Conservation (phyloP, 2,329 filamentous ascomycete species). For the Magnaporthales sp. region DNA sequence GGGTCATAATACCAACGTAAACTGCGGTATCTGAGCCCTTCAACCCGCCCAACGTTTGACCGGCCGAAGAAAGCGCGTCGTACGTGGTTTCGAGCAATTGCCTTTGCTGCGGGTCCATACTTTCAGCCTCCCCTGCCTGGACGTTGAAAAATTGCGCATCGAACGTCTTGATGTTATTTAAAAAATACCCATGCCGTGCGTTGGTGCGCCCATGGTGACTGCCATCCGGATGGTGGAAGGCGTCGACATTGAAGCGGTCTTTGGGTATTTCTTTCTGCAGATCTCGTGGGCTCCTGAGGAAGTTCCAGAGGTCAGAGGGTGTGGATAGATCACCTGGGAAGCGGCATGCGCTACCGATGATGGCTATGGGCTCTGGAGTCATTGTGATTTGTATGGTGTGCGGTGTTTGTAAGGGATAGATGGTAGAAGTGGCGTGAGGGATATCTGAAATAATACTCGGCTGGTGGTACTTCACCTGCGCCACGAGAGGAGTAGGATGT, state of each 20-base stretch:
- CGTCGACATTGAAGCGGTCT: slow-evolving; percentile 19
- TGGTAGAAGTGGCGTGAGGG: neutral
- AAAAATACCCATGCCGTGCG: slow-evolving; percentile 21
- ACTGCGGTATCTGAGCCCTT: slow-evolving; percentile 26
- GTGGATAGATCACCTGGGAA: slow-evolving; percentile 20
- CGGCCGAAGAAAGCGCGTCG: slow-evolving; percentile 26
- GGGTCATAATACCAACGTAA: slow-evolving; percentile 22
- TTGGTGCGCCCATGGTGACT: slow-evolving; percentile 24
- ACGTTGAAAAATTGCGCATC: slow-evolving; percentile 30
- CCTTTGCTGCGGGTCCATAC: slow-evolving; percentile 10
- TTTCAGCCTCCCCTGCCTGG: slow-evolving; percentile 24
- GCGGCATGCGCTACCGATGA: slow-evolving; percentile 21
- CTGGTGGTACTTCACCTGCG: neutral
- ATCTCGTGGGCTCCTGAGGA: slow-evolving; percentile 12
- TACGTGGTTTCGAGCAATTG: slow-evolving; percentile 26
- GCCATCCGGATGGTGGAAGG: slow-evolving; percentile 21
- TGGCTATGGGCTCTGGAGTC: slow-evolving; percentile 17
- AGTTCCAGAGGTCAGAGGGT: slow-evolving; percentile 22
- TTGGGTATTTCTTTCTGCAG: slow-evolving; percentile 9
- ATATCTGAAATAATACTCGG: neutral
- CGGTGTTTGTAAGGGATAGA: neutral
- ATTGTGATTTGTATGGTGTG: neutral
- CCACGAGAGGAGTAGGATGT: too few relatives aligned
- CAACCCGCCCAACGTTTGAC: slow-evolving; percentile 20
- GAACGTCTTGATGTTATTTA: slow-evolving; percentile 20